These are phyloP conservation scores for Paramecium sonneborni DNA, from an alignment of 73 alveolate species.

Conservation along the genomic window DNA sequence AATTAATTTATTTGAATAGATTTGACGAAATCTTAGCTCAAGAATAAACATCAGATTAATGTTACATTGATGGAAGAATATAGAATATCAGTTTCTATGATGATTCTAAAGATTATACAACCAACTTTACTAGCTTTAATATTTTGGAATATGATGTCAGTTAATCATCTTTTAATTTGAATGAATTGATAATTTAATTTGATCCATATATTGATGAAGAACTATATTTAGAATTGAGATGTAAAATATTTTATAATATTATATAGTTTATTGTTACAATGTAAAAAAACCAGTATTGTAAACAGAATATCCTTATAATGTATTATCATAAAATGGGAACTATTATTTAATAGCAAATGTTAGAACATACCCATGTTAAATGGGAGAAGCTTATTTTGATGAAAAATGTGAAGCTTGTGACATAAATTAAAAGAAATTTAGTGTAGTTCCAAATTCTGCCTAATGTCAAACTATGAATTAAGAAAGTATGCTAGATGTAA, in stretches of 20 bases:
- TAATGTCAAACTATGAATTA: not conserved
- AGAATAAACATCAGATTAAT: not conserved
- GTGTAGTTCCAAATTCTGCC: not conserved
- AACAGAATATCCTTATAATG: not conserved
- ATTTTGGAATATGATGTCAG: not conserved
- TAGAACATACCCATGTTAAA: not conserved
- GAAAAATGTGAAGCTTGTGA: constrained; percentile 10
- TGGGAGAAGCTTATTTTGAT: not conserved
- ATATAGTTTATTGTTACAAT: not conserved
- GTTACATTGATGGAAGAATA: not conserved
- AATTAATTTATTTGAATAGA: constrained; percentile 2
- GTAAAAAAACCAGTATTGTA: not conserved
- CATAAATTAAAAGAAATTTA: not conserved
- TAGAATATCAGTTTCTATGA: not conserved
- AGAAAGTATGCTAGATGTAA: not conserved
- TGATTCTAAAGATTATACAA: not conserved
- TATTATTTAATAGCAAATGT: not conserved
- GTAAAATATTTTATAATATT: not conserved
- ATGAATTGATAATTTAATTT: not conserved
- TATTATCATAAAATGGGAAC: not conserved
- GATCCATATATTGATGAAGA: constrained; percentile 22
- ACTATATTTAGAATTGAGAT: constrained; percentile 25
- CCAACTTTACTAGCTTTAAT: not conserved
- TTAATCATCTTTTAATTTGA: not conserved
- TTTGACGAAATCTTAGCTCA: not conserved